These are phyloP conservation scores for Ceratobasidium sp. DNA, from an alignment of 1,284 basidiomycete species.

Conservation along the genomic window DNA sequence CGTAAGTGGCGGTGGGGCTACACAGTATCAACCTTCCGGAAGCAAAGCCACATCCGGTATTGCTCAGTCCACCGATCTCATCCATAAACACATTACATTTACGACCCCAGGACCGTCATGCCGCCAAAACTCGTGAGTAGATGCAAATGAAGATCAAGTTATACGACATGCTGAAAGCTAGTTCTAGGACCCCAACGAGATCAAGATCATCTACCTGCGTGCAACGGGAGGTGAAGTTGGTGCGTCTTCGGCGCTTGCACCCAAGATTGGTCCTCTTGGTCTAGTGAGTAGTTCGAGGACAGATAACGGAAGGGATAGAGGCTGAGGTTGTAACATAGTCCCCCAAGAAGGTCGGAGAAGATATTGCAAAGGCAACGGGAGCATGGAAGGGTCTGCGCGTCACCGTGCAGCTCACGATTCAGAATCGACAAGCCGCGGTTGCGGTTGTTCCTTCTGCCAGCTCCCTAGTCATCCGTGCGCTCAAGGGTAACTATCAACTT, in stretches of 20 bases:
- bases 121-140: slow-evolving; percentile 79
- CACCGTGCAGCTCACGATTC: slow-evolving; percentile 98
- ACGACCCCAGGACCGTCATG: slow-evolving; percentile 62
- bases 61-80: not conserved
- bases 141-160: slow-evolving; percentile 50
- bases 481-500: slow-evolving; percentile 79
- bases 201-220: slow-evolving; percentile 99
- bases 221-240: slow-evolving; percentile 99
- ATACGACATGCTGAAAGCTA: slow-evolving; percentile 23
- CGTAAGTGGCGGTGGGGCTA: not conserved
- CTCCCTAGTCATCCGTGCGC: slow-evolving; percentile 97
- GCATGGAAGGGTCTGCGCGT: slow-evolving; percentile 99
- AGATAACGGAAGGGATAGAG: not conserved
- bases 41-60: slow-evolving; percentile 35
- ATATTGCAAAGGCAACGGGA: slow-evolving; percentile 99
- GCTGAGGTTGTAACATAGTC: slow-evolving; percentile 69
- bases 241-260: slow-evolving; percentile 97
- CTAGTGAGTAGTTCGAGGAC: slow-evolving; percentile 74
- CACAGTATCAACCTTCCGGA: slow-evolving; percentile 32
- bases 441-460: slow-evolving; percentile 98
- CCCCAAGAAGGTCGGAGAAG: slow-evolving; percentile 99
- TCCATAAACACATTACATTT: slow-evolving; percentile 49
- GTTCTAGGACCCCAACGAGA: slow-evolving; percentile 86
- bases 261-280: slow-evolving; percentile 99
- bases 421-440: slow-evolving; percentile 99